phyloP scores from a whole-genome alignment of 352 stramenopile species.

The Globisporangium echinulatum region DNA sequence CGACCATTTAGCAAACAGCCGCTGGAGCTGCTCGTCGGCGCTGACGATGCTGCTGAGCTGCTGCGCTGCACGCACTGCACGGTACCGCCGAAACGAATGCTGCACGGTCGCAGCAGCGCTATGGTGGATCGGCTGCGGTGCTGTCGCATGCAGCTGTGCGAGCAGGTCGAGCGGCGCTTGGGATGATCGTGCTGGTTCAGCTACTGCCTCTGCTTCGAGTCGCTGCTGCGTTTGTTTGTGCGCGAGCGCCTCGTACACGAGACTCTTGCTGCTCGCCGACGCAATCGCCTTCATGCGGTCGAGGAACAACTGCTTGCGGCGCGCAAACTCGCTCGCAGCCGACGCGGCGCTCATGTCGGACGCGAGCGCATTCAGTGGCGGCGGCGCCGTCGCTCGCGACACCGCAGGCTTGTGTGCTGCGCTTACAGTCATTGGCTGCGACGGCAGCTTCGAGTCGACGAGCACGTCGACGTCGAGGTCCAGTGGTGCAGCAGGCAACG shows the following conservation, averaged over 20 bases:
- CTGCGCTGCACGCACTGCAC: conserved; percentile 10
- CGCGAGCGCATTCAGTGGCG: neutral
- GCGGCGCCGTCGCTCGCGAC: neutral
- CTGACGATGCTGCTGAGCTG: conserved; percentile 20
- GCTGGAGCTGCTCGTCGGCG: conserved; percentile 29
- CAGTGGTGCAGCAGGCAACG: conserved; percentile 1
- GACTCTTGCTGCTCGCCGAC: conserved; percentile 50
- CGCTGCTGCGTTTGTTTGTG: conserved; percentile 32
- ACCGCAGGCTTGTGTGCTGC: neutral
- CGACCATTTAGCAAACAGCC: conserved; percentile 32
- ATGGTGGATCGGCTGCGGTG: conserved; percentile 29
- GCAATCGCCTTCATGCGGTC: conserved; percentile 75
- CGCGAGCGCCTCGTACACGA: conserved; percentile 70
- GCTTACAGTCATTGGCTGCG: neutral
- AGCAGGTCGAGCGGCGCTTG: conserved; percentile 13
- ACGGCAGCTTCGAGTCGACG: neutral
- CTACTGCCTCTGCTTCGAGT: conserved; percentile 6
- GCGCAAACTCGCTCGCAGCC: conserved; percentile 52
- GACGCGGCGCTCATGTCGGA: neutral
- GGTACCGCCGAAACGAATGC: conserved; percentile 31
- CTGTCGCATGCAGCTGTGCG: conserved; percentile 15
- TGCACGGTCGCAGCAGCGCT: conserved; percentile 37
- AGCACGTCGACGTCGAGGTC: conserved; percentile 30
- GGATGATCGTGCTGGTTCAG: neutral
- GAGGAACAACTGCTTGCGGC: conserved; percentile 60